Percentiles rank a stretch among this genome's conserved stretches.
Evolutionary conservation across 768 basidiomycete species (phyloP).

Genomic region (Sarcodon sp.): DNA sequence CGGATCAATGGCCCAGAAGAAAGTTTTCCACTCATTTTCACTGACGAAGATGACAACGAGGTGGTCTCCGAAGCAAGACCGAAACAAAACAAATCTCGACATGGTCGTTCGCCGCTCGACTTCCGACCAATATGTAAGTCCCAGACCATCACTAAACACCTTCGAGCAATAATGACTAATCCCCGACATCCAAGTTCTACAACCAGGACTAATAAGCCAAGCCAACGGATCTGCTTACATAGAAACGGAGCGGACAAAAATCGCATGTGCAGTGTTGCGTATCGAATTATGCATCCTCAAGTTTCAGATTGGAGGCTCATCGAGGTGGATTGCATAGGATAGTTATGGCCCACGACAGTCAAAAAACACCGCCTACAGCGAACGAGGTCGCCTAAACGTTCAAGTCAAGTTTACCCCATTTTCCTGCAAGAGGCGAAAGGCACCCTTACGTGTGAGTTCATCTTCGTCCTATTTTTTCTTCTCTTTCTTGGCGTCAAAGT

Average conservation of each 20-base stretch:
- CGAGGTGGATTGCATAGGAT: neutral
- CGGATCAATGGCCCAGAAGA: slow-evolving; percentile 88
- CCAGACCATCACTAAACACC: slow-evolving; percentile 6
- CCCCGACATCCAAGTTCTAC: slow-evolving; percentile 46
- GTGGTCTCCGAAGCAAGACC: slow-evolving; percentile 12
- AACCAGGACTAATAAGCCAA: slow-evolving; percentile 82
- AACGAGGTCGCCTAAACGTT: slow-evolving; percentile 81
- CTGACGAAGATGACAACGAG: slow-evolving; percentile 18
- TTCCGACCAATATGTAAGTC: slow-evolving; percentile 79
- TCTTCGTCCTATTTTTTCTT: neutral
- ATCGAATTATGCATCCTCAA: slow-evolving; percentile 2
- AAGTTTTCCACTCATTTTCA: slow-evolving; percentile 54
- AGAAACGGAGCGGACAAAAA: slow-evolving; percentile 83
- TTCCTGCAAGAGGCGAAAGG: slow-evolving; percentile 63
- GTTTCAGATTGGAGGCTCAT: slow-evolving; percentile 3
- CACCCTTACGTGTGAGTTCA: slow-evolving; percentile 70
- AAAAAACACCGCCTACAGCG: slow-evolving; percentile 70
- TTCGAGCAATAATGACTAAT: slow-evolving; percentile 15
- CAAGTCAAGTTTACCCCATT: slow-evolving; percentile 97
- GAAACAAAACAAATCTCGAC: slow-evolving; percentile 27
- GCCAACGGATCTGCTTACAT: slow-evolving; percentile 97
- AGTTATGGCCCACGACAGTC: slow-evolving; percentile 83
- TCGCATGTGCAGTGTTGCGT: slow-evolving; percentile 91
- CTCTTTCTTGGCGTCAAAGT: neutral
- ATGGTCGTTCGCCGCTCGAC: slow-evolving; percentile 41